Base-by-base conservation (phyloP, 345 rosid genomes). In the Fremontodendron californicum region DNA sequence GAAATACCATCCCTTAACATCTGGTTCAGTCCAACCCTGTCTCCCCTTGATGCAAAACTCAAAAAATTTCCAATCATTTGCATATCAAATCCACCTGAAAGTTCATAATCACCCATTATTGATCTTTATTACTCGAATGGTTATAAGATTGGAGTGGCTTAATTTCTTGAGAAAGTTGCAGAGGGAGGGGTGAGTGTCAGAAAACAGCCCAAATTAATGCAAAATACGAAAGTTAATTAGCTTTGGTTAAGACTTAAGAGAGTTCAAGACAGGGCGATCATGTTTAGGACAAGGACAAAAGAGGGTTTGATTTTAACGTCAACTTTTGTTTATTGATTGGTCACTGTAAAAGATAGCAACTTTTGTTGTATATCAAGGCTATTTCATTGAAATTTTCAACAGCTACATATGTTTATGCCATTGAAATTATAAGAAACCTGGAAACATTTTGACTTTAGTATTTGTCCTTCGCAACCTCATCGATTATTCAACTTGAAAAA, bases 21-120 rank as follows among this genome's bases (percentile, higher is more conserved):
- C 86, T 84, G 91, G 78, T 88, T 88, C 63, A 90, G 86, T 16
- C 93, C 91, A 48, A 90, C 87, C 25, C 90, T 80, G 57, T 90
- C 93, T 5, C 93, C 93, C 75, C 88, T 84, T 0, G 93, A 88
- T 0, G 91, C 91, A 10, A 84, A 90, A 57, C 91, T 85, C 85
- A 90, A 73, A 76, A 90, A 90, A 27, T 85, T 90, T 15, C 91
- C 93, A 3, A 88, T 90, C 79, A 79, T 21, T 70, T 88, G 93
- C 93, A 90, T 88, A 52, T 88, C 88, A 46, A 79, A 83, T 35
- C 81, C 82, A 21, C 54, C 81, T 5, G 80, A 72, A 49, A 75
- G 40, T 18, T 62, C 73, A 2, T 73, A 83, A 13, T 75, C 85
- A 19, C 77, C 71, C 81, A 74, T 85, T 18, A 15, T 33, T 13